A percentile compares a stretch with the other conserved stretches of the same genome.
These are phyloP conservation scores for Prunus mume DNA, from an alignment of 306 rosid species.

Conservation along the genomic window DNA sequence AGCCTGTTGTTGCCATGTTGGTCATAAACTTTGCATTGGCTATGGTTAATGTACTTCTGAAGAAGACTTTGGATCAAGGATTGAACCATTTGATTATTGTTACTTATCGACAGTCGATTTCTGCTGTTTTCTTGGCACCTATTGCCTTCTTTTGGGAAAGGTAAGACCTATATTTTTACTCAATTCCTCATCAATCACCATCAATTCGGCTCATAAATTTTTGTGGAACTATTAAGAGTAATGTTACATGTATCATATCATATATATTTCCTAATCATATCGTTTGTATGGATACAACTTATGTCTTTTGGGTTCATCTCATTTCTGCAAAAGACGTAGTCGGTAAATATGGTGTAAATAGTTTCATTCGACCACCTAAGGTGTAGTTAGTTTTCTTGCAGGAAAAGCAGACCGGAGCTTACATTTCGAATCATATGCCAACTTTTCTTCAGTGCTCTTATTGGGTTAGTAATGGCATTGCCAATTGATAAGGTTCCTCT, in stretches of 20 bases:
- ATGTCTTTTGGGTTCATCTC: not conserved
- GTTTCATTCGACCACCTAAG: not conserved
- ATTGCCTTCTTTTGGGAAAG: constrained; percentile 68
- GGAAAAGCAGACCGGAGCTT: constrained; percentile 52
- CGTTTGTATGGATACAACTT: no score
- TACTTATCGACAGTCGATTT: constrained; percentile 59
- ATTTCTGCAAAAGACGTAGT: not conserved
- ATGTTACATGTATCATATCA: not conserved
- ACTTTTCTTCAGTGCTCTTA: constrained; percentile 69
- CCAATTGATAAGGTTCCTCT: not conserved
- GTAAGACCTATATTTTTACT: constrained; percentile 20
- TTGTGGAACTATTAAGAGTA: not conserved
- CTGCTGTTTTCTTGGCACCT: constrained; percentile 64
- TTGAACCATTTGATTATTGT: constrained; percentile 46
- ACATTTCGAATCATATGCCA: constrained; percentile 40
- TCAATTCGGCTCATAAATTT: no score
- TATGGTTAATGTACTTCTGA: constrained; percentile 64
- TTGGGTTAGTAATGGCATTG: constrained; percentile 54
- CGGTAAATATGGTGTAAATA: not conserved
- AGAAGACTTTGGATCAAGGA: constrained; percentile 67
- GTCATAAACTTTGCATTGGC: constrained; percentile 60
- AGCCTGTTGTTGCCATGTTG: constrained; percentile 53
- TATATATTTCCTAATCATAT: no score
- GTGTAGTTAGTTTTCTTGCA: constrained; percentile 28
- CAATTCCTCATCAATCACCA: no score